Percentiles rank a stretch among this genome's conserved stretches.
Evolutionary conservation across 2,329 filamentous ascomycete species (phyloP).

Genomic region (Monilinia fructicola): DNA sequence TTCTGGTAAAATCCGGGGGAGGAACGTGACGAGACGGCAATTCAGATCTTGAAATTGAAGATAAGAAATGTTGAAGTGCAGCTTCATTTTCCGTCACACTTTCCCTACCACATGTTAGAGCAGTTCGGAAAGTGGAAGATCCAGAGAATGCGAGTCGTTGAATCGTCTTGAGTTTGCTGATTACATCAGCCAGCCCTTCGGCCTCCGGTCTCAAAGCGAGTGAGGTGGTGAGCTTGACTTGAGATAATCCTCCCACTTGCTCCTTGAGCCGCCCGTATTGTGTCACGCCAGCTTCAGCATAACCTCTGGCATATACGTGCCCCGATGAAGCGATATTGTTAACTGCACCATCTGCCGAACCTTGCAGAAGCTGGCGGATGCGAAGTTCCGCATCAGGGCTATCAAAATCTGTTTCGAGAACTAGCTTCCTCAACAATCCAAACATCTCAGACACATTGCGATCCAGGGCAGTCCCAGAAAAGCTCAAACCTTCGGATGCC

Average conservation of each 20-base stretch:
- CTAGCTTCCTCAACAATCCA: conserved; percentile 74
- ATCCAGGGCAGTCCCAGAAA: conserved; percentile 86
- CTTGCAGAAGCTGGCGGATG: conserved; percentile 82
- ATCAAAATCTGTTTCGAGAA: conserved; percentile 88
- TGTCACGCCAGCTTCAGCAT: conserved; percentile 77
- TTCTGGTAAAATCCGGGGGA: conserved; percentile 43
- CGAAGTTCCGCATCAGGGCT: conserved; percentile 76
- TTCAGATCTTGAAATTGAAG: conserved; percentile 52
- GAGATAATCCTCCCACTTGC: conserved; percentile 85
- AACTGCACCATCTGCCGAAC: conserved; percentile 82
- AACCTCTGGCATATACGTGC: conserved; percentile 80
- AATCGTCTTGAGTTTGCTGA: conserved; percentile 81
- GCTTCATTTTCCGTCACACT: conserved; percentile 68
- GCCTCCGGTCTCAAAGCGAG: conserved; percentile 71
- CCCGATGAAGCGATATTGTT: conserved; percentile 90
- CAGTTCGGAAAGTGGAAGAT: conserved; percentile 67
- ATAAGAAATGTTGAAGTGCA: conserved; percentile 70
- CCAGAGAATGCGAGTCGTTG: conserved; percentile 74
- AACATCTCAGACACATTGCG: conserved; percentile 90
- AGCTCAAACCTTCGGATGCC: conserved; percentile 77
- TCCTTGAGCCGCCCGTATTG: conserved; percentile 71
- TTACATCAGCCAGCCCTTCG: conserved; percentile 71
- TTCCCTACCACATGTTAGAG: conserved; percentile 81
- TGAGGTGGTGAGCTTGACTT: conserved; percentile 79
- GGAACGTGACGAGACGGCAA: conserved; percentile 44